Evolutionary conservation across 2,329 filamentous ascomycete genomes (phyloP).

Genomic region (Pestalotiopsis fici): DNA sequence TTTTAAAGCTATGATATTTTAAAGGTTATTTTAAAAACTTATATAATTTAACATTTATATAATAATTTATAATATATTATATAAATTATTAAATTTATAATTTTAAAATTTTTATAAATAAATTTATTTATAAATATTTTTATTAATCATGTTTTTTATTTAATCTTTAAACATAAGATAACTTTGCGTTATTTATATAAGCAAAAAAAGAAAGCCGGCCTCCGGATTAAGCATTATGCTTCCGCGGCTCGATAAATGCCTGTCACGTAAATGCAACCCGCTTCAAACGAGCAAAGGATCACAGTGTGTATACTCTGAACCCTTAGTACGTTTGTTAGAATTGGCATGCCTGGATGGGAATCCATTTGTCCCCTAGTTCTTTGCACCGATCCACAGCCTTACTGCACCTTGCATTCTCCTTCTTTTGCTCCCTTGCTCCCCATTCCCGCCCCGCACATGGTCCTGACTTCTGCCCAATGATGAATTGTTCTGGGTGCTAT

Average conservation of each 20-base stretch:
- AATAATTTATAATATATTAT: no score
- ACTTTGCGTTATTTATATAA: neutral
- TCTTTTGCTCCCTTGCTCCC: neutral
- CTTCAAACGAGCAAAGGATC: neutral
- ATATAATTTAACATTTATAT: no score
- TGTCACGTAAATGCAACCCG: neutral
- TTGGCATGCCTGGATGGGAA: neutral
- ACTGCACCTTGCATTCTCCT: neutral
- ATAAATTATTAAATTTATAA: no score
- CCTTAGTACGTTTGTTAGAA: neutral
- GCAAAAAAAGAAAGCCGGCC: neutral
- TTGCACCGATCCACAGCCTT: neutral
- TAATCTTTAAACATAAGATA: no score
- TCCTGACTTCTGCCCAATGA: neutral
- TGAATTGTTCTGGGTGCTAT: neutral
- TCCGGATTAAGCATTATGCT: neutral
- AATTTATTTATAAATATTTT: no score
- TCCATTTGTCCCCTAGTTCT: neutral
- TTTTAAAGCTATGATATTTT: no score
- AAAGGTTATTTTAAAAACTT: no score
- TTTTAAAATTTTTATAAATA: no score
- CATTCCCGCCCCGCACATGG: neutral
- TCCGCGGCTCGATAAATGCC: neutral
- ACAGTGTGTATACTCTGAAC: neutral
- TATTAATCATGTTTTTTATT: no score